Base-by-base conservation (phyloP, 2,329 filamentous ascomycete species). In the Monilinia laxa region DNA sequence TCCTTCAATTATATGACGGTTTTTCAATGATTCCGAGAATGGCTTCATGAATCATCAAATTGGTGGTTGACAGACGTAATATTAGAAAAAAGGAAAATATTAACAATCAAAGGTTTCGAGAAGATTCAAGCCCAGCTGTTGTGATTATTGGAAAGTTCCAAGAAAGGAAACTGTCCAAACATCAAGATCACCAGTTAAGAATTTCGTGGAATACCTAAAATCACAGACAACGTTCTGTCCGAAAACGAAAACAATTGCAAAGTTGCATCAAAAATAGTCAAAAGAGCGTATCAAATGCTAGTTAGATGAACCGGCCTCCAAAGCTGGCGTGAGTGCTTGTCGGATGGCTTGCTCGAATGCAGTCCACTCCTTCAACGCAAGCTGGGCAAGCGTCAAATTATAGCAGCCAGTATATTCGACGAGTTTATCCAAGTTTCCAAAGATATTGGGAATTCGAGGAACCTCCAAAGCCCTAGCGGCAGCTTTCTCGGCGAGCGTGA, bases 291-390 rank as follows among this genome's bases (percentile, higher is more conserved):
- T n/a, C 38, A 3, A 25, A 31, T 59, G 16, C 35, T 53, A 25
- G 7, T 28, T 16, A 42, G 42, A 65, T 62, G 64, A 47, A 23
- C 64, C 47, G 6, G 25, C 62, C 28, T 60, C 62, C 45, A 69
- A 59, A 55, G 64, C 67, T 25, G 68, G 68, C 64, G 72, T 70
- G 20, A 75, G 65, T 59, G 72, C 71, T 55, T 67, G 60, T 11
- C 76, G 75, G 35, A 88, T 75, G 59, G 85, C 79, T 5, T 76
- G 74, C 73, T 86, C 82, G 7, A 88, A 77, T 3, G 80, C 80
- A 7, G 73, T 70, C 72, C 84, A 81, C 75, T 88, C 85, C 16
- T 73, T 70, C 6, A 75, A 69, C 2, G 81, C 82, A 14, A 80
- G 79, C 51, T 82, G 73, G 0, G 78, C 77, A 3, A 88, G 78